A percentile compares a stretch with the other conserved stretches of the same genome.
Conservation (phyloP, 208 protist genomes). For the Trypanosoma boissoni region DNA sequence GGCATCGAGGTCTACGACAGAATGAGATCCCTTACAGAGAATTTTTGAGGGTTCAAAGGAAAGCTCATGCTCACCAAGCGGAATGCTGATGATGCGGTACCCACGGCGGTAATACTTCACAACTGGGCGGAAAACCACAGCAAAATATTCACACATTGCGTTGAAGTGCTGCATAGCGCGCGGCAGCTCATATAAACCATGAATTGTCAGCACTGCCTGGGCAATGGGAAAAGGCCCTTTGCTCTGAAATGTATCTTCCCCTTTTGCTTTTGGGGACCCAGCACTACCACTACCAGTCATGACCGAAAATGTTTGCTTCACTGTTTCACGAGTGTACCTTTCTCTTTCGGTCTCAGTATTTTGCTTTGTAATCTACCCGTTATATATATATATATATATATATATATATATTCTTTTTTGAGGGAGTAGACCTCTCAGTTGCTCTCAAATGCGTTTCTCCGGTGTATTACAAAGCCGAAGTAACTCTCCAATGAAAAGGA, state of each 20-base stretch:
- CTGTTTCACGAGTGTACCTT: too few species aligned
- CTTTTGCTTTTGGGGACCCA: background rate
- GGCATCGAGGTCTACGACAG: conserved; percentile 52
- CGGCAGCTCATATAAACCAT: conserved; percentile 64
- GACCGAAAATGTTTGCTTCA: background rate
- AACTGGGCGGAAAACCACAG: conserved; percentile 48
- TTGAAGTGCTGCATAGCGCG: conserved; percentile 45
- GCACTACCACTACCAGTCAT: background rate
- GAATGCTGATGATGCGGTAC: conserved; percentile 37
- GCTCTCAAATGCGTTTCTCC: too few species aligned
- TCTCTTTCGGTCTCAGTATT: too few species aligned
- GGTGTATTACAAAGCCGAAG: too few species aligned
- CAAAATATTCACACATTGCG: conserved; percentile 31
- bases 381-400: conserved; percentile 16
- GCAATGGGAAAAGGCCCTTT: conserved; percentile 14
- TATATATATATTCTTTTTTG: conserved; percentile 14
- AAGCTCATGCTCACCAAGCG: conserved; percentile 39
- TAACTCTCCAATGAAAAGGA: too few species aligned
- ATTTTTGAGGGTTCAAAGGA: conserved; percentile 44
- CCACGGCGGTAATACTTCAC: conserved; percentile 59
- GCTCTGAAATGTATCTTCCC: background rate
- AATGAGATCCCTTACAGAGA: conserved; percentile 37
- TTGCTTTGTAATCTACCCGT: too few species aligned
- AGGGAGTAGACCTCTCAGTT: too few species aligned
- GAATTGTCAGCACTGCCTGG: conserved; percentile 40